Percentiles rank a stretch among this genome's conserved stretches.
Evolutionary conservation across 2,329 filamentous ascomycete species (phyloP).

Genomic region (Venturia nashicola): DNA sequence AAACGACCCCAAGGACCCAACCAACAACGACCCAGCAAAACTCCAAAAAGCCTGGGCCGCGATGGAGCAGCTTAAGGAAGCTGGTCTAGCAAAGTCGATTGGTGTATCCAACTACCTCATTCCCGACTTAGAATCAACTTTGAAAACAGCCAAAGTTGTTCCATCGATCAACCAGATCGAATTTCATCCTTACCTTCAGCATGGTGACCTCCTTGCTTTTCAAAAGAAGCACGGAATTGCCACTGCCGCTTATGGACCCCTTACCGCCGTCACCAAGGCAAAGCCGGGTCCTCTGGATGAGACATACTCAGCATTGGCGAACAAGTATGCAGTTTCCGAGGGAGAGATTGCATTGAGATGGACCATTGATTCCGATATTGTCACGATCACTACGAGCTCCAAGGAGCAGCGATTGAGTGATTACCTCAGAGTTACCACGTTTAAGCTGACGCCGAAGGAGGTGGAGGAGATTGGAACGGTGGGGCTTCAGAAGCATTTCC

Average conservation of each 20-base stretch:
- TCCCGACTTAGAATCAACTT: constrained; percentile 40
- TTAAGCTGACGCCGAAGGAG: constrained; percentile 47
- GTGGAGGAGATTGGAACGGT: constrained; percentile 38
- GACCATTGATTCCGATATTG: constrained; percentile 47
- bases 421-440: constrained; percentile 43
- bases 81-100: constrained; percentile 47
- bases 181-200: constrained; percentile 56
- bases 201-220: constrained; percentile 43
- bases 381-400: constrained; percentile 46
- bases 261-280: constrained; percentile 41
- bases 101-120: constrained; percentile 51
- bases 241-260: constrained; percentile 33
- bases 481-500: constrained; percentile 37
- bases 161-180: constrained; percentile 59
- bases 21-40: constrained; percentile 27
- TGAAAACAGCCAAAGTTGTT: constrained; percentile 39
- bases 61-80: constrained; percentile 46
- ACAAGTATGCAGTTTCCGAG: constrained; percentile 48
- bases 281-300: constrained; percentile 43
- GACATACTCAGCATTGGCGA: constrained; percentile 37
- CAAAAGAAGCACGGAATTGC: constrained; percentile 36
- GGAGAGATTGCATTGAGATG: constrained; percentile 47
- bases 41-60: constrained; percentile 46
- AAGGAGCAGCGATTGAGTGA: constrained; percentile 48
- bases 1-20: constrained; percentile 31